Evolutionary conservation across 1,284 basidiomycete species (phyloP).

Genomic region (Tetrapyrgos nigripes): DNA sequence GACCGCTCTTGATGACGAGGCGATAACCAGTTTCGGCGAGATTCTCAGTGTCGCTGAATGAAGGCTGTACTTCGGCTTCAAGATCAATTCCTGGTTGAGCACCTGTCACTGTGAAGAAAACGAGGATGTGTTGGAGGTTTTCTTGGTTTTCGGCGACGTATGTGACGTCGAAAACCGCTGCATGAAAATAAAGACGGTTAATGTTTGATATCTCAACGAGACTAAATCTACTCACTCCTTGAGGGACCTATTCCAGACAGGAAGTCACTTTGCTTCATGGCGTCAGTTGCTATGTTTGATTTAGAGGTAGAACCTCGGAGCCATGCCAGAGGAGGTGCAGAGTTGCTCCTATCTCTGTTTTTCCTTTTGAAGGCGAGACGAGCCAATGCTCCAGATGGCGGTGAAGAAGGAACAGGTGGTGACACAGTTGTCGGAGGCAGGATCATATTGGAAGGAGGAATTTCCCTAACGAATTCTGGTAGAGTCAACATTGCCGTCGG

Average conservation of each 20-base stretch:
- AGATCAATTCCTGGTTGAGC: slow-evolving; percentile 53
- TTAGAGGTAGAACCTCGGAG: slow-evolving; percentile 48
- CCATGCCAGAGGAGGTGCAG: slow-evolving; percentile 77
- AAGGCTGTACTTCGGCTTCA: slow-evolving; percentile 66
- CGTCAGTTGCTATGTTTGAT: slow-evolving; percentile 34
- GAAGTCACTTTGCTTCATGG: slow-evolving; percentile 31
- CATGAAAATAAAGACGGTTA: slow-evolving; percentile 15
- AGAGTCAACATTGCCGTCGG: slow-evolving; percentile 59
- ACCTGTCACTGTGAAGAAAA: slow-evolving; percentile 65
- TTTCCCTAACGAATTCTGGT: slow-evolving; percentile 62
- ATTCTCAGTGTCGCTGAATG: slow-evolving; percentile 42
- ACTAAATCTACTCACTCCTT: slow-evolving; percentile 2
- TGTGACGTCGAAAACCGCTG: slow-evolving; percentile 58
- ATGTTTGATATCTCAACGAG: slow-evolving; percentile 20
- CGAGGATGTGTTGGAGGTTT: slow-evolving; percentile 75
- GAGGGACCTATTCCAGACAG: slow-evolving; percentile 2
- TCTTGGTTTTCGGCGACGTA: slow-evolving; percentile 89
- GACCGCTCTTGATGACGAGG: slow-evolving; percentile 66
- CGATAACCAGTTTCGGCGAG: slow-evolving; percentile 50
- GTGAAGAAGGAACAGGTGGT: slow-evolving; percentile 7
- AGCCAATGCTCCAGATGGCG: slow-evolving; percentile 6
- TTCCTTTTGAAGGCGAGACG: slow-evolving; percentile 41
- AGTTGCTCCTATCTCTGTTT: slow-evolving; percentile 66
- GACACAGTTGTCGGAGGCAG: slow-evolving; percentile 15
- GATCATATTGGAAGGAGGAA: slow-evolving; percentile 36